phyloP scores from a whole-genome alignment of 1,139 yeast species.

The Pichia sp. region DNA sequence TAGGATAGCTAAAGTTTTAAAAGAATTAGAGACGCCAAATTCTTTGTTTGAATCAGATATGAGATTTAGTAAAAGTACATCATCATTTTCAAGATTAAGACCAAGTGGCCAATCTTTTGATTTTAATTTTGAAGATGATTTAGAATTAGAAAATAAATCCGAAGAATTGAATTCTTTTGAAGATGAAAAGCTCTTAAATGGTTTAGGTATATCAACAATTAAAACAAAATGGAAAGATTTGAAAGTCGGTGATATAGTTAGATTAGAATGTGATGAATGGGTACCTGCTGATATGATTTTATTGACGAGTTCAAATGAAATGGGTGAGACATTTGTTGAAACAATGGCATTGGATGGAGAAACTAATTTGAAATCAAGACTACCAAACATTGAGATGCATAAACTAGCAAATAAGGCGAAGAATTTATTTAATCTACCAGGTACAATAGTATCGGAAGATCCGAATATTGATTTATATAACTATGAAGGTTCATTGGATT shows the following conservation, averaged over 20 bases:
- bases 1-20: constrained; percentile 43
- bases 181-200: constrained; percentile 15
- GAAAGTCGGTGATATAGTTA: constrained; percentile 77
- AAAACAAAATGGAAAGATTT: constrained; percentile 64
- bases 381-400: constrained; percentile 59
- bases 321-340: constrained; percentile 77
- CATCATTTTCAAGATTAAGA: constrained; percentile 26
- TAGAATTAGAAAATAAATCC: constrained; percentile 8
- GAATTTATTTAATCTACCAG: constrained; percentile 45
- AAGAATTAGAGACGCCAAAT: constrained; percentile 11
- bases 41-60: constrained; percentile 10
- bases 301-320: constrained; percentile 58
- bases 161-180: constrained; percentile 22
- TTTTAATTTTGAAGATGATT: constrained; percentile 16
- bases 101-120: constrained; percentile 23
- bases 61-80: constrained; percentile 24
- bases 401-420: constrained; percentile 43
- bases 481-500: constrained; percentile 68
- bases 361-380: constrained; percentile 74
- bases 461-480: constrained; percentile 89
- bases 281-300: constrained; percentile 85
- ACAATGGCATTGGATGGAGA: constrained; percentile 99
- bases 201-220: constrained; percentile 16
- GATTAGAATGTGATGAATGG: constrained; percentile 76
- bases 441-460: constrained; percentile 68